phyloP scores from a whole-genome alignment of 2,329 filamentous ascomycete genomes.

The Neocucurbitaria cava region DNA sequence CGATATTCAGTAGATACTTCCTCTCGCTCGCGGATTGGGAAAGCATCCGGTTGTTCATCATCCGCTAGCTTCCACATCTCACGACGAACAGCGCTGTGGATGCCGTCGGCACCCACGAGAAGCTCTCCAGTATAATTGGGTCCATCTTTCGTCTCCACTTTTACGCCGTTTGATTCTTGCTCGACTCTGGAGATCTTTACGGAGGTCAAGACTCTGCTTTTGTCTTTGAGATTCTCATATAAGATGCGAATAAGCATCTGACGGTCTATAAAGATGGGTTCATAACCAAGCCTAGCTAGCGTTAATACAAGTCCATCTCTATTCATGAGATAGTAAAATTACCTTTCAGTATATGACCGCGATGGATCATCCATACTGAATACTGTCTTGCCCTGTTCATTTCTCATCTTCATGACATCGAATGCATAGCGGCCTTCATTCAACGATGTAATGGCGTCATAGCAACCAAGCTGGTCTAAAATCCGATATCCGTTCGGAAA shows the following conservation, averaged over 20 bases:
- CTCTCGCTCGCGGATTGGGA: neutral
- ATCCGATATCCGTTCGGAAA: slow-evolving; percentile 22
- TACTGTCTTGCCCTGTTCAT: slow-evolving; percentile 3
- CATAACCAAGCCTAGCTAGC: neutral
- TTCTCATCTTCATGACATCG: neutral
- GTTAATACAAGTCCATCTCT: neutral
- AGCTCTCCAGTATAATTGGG: slow-evolving; percentile 11
- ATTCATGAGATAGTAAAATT: neutral
- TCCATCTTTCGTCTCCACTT: slow-evolving; percentile 13
- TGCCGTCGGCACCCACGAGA: slow-evolving; percentile 23
- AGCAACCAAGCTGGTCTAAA: slow-evolving; percentile 25
- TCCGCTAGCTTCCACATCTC: slow-evolving; percentile 25
- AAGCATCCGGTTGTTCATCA: slow-evolving; percentile 1
- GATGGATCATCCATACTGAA: neutral
- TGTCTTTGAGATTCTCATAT: slow-evolving; percentile 22
- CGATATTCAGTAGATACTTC: neutral
- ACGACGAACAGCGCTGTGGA: slow-evolving; percentile 17
- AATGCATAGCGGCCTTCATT: slow-evolving; percentile 1
- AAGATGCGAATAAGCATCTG: slow-evolving; percentile 18
- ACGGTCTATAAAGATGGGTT: slow-evolving; percentile 20
- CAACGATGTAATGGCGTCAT: slow-evolving; percentile 4
- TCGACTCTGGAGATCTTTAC: slow-evolving; percentile 8
- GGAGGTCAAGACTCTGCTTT: slow-evolving; percentile 10
- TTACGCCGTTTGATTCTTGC: slow-evolving; percentile 4
- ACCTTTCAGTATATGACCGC: neutral